Conservation (phyloP, 148 eudicot species). For the Talinum fruticosum region DNA sequence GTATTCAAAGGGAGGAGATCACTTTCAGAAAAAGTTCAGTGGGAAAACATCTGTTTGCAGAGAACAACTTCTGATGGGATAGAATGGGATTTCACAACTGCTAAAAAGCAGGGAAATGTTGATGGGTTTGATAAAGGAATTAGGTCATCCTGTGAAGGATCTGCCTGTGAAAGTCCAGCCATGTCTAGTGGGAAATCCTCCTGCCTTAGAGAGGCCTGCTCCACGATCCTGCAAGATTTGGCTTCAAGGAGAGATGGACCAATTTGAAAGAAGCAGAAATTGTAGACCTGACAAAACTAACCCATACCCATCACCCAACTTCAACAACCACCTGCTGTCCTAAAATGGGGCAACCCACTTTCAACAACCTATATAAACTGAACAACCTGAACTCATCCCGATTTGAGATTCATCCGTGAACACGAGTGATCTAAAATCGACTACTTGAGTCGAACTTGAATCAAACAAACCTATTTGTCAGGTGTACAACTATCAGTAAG, state of each 20-base stretch:
- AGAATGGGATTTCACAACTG: slow-evolving; percentile 54
- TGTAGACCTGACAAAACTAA: not conserved
- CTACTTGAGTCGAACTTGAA: not conserved
- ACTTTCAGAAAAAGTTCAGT: slow-evolving; percentile 49
- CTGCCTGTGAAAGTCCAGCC: slow-evolving; percentile 27
- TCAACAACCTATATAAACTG: not conserved
- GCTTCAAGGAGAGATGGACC: slow-evolving; percentile 22
- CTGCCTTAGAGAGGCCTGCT: slow-evolving; percentile 35
- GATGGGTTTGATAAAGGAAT: slow-evolving; percentile 33
- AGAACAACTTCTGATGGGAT: slow-evolving; percentile 53
- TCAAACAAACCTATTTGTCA: not conserved
- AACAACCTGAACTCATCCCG: not conserved
- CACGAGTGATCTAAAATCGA: no score
- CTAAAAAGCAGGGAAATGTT: slow-evolving; percentile 24
- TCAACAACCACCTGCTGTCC: not conserved
- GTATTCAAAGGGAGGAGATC: slow-evolving; percentile 57
- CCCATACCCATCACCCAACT: not conserved
- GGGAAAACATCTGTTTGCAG: slow-evolving; percentile 51
- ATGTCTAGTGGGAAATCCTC: slow-evolving; percentile 22
- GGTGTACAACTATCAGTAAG: not conserved
- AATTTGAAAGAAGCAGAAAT: slow-evolving; percentile 13
- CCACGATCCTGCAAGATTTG: slow-evolving; percentile 31
- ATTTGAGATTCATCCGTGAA: not conserved
- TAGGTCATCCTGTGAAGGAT: slow-evolving; percentile 16
- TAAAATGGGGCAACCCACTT: not conserved